Evolutionary conservation across 1,284 basidiomycete species (phyloP).

Genomic region (Rhodotorula sp.): DNA sequence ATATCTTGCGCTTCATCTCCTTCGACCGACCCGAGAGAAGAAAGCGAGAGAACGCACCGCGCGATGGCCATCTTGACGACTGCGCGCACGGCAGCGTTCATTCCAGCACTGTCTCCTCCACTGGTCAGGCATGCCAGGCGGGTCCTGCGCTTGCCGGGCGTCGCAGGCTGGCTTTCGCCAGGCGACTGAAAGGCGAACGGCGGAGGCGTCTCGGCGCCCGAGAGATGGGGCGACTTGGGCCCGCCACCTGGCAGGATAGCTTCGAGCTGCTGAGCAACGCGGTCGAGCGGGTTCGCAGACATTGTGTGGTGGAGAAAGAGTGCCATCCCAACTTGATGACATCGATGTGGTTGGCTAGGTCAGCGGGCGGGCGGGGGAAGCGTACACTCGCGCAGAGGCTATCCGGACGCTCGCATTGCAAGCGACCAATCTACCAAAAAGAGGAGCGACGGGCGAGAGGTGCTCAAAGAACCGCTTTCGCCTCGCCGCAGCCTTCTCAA

Average conservation of each 20-base stretch:
- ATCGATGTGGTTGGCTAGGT: no score
- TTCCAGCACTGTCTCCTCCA: conserved; percentile 89
- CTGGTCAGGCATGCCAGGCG: conserved; percentile 90
- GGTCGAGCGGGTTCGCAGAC: conserved; percentile 21
- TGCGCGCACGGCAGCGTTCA: conserved; percentile 85
- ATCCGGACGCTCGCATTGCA: no score
- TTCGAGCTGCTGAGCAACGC: conserved; percentile 21
- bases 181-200: conserved; percentile 12
- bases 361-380: no score
- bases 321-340: no score
- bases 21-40: not conserved
- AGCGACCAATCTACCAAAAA: no score
- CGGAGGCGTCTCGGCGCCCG: conserved; percentile 9
- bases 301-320: not conserved
- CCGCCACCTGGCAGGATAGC: conserved; percentile 22
- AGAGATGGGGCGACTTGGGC: conserved; percentile 12
- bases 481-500: no score
- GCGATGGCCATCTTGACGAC: conserved; percentile 86
- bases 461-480: no score
- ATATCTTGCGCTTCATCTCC: not conserved
- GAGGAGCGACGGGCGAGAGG: no score
- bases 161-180: not conserved
- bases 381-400: no score
- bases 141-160: conserved; percentile 53
- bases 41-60: conserved; percentile 59